Evolutionary conservation across 2,329 filamentous ascomycete genomes (phyloP).

Genomic region (Aspergillus sp.): DNA sequence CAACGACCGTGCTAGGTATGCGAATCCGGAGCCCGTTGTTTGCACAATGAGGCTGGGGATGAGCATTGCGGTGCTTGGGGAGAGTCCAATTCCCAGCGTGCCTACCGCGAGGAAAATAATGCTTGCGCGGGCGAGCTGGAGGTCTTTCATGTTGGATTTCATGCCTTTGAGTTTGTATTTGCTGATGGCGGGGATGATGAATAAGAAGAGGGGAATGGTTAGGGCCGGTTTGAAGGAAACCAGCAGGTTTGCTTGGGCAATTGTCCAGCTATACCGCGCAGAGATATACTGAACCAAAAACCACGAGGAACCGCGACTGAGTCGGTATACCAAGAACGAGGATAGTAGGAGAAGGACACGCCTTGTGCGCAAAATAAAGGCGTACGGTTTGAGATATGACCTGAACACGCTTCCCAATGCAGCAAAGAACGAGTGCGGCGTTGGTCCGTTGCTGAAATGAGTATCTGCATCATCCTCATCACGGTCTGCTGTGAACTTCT

Average conservation of each 20-base stretch:
- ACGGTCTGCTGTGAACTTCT: conserved; percentile 20
- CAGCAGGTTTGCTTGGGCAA: conserved; percentile 45
- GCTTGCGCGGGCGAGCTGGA: conserved; percentile 47
- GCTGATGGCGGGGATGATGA: conserved; percentile 46
- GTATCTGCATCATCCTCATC: conserved; percentile 15
- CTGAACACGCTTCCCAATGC: conserved; percentile 22
- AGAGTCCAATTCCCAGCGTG: conserved; percentile 48
- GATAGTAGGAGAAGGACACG: conserved; percentile 45
- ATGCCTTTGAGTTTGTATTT: conserved; percentile 38
- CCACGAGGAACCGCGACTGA: conserved; percentile 48
- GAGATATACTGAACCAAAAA: conserved; percentile 54
- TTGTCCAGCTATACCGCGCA: conserved; percentile 50
- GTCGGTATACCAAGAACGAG: conserved; percentile 49
- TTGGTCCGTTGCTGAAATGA: conserved; percentile 7
- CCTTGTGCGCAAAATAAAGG: conserved; percentile 41
- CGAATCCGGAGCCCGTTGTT: conserved; percentile 50
- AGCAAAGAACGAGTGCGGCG: conserved; percentile 15
- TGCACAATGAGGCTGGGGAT: conserved; percentile 49
- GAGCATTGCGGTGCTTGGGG: conserved; percentile 43
- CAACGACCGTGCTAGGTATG: conserved; percentile 47
- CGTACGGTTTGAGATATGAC: conserved; percentile 37
- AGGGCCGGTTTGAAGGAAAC: conserved; percentile 49
- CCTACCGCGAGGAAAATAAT: conserved; percentile 46
- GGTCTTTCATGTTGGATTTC: conserved; percentile 44
- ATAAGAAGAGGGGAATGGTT: conserved; percentile 49